Evolutionary conservation across 1,284 basidiomycete species (phyloP).

Genomic region (Leccinum fuscescens): DNA sequence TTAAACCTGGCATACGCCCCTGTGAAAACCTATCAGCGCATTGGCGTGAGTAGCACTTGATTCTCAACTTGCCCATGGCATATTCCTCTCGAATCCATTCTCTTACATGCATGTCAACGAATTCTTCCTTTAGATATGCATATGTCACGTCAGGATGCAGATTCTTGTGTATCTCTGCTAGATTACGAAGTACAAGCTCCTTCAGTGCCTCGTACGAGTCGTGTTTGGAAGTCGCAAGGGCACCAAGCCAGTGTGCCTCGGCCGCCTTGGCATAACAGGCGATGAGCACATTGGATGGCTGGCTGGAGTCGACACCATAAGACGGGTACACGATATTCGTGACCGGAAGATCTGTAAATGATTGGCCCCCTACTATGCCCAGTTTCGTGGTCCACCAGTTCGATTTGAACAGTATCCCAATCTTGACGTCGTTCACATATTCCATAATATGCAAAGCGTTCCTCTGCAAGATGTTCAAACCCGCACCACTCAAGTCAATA

Average conservation of each 20-base stretch:
- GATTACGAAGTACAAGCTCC: conserved; percentile 17
- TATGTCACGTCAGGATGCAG: conserved; percentile 9
- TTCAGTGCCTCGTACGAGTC: background rate
- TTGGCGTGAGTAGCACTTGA: background rate
- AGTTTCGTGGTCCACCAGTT: conserved; percentile 35
- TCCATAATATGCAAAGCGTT: conserved; percentile 10
- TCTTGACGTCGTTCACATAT: conserved; percentile 19
- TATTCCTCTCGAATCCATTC: conserved; percentile 12
- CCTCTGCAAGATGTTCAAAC: conserved; percentile 15
- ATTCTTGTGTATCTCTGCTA: conserved; percentile 11
- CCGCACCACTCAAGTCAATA: conserved; percentile 11
- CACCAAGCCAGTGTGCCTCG: conserved; percentile 5
- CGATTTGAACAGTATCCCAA: conserved; percentile 35
- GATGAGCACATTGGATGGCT: conserved; percentile 20
- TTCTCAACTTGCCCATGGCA: conserved; percentile 6
- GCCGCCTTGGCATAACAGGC: conserved; percentile 6
- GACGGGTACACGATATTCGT: conserved; percentile 37
- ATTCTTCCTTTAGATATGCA: conserved; percentile 3
- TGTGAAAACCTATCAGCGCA: background rate
- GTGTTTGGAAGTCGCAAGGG: background rate
- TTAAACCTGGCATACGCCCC: background rate
- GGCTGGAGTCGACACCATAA: conserved; percentile 27
- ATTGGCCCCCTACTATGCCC: conserved; percentile 31
- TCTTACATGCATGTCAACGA: conserved; percentile 11
- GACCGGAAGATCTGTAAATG: conserved; percentile 36